Evolutionary conservation across 2,329 filamentous ascomycete species (phyloP).

Genomic region (Ophiostoma himal-ulmi): DNA sequence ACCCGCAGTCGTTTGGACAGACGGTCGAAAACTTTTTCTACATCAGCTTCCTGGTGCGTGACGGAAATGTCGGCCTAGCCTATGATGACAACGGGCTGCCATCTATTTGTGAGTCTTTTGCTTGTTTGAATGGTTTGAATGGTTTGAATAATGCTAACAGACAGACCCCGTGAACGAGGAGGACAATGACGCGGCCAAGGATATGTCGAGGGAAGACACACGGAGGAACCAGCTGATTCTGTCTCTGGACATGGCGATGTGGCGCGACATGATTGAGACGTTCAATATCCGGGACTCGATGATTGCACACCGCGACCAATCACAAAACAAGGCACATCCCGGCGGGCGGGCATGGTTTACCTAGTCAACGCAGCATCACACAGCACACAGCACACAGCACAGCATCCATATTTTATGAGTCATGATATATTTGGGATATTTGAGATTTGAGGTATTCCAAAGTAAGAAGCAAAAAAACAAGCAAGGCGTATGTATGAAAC

Average conservation of each 20-base stretch:
- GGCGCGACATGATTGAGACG: constrained; percentile 68
- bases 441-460: not conserved
- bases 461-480: not conserved
- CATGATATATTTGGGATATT: not conserved
- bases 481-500: not conserved
- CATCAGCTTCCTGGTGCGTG: constrained; percentile 85
- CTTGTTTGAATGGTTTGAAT: not conserved
- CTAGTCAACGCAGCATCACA: not conserved
- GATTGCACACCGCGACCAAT: constrained; percentile 66
- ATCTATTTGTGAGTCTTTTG: constrained; percentile 36
- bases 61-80: constrained; percentile 70
- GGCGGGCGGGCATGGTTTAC: constrained; percentile 24
- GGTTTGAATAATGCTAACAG: not conserved
- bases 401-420: not conserved
- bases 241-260: constrained; percentile 77
- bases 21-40: constrained; percentile 98
- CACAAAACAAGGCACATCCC: constrained; percentile 30
- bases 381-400: not conserved
- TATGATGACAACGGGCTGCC: constrained; percentile 69
- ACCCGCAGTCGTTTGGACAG: constrained; percentile 85
- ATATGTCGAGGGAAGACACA: constrained; percentile 20
- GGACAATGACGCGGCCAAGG: constrained; percentile 38
- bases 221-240: constrained; percentile 77
- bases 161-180: constrained; percentile 42
- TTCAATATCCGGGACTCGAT: constrained; percentile 74